Evolutionary conservation across 1,284 basidiomycete genomes (phyloP).

Genomic region (Tylopilus sp.): DNA sequence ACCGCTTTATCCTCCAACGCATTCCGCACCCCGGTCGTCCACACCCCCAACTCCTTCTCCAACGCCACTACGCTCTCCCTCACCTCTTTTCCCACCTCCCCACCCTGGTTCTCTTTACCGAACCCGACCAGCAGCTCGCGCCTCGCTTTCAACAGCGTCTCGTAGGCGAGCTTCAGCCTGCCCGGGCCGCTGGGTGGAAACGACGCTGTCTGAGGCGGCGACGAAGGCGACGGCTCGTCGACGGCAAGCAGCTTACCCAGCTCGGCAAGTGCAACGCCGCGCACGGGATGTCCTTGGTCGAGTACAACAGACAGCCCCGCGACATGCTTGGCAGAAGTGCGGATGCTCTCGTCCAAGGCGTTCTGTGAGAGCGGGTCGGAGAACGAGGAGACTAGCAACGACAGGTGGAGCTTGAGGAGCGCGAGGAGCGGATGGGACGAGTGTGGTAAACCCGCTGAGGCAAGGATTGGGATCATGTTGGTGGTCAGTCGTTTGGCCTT

Average conservation of each 20-base stretch:
- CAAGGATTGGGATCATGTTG: slow-evolving; percentile 59
- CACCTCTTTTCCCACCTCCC: slow-evolving; percentile 54
- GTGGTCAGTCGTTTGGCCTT: slow-evolving; percentile 59
- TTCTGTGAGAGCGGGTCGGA: slow-evolving; percentile 40
- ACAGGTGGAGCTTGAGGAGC: slow-evolving; percentile 63
- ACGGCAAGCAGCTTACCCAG: slow-evolving; percentile 76
- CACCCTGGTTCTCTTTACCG: slow-evolving; percentile 56
- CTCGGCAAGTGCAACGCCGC: slow-evolving; percentile 73
- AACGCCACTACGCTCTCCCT: slow-evolving; percentile 51
- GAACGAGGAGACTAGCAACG: slow-evolving; percentile 56
- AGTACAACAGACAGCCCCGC: slow-evolving; percentile 56
- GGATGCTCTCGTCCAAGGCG: slow-evolving; percentile 58
- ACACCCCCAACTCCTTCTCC: slow-evolving; percentile 66
- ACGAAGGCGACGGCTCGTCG: slow-evolving; percentile 53
- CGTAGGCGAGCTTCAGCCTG: slow-evolving; percentile 58
- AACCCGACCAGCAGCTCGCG: slow-evolving; percentile 59
- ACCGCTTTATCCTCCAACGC: slow-evolving; percentile 20
- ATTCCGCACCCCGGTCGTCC: slow-evolving; percentile 41
- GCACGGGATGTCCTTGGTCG: slow-evolving; percentile 69
- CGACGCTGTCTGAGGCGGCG: slow-evolving; percentile 14
- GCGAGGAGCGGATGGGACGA: slow-evolving; percentile 74
- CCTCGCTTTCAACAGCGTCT: slow-evolving; percentile 58
- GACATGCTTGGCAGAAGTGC: slow-evolving; percentile 52
- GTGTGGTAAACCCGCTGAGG: slow-evolving; percentile 49
- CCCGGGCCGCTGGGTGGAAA: slow-evolving; percentile 64